Percentiles rank a stretch among this genome's conserved stretches.
phyloP scores from a whole-genome alignment of 352 stramenopile genomes.

The Pythium oligandrum region DNA sequence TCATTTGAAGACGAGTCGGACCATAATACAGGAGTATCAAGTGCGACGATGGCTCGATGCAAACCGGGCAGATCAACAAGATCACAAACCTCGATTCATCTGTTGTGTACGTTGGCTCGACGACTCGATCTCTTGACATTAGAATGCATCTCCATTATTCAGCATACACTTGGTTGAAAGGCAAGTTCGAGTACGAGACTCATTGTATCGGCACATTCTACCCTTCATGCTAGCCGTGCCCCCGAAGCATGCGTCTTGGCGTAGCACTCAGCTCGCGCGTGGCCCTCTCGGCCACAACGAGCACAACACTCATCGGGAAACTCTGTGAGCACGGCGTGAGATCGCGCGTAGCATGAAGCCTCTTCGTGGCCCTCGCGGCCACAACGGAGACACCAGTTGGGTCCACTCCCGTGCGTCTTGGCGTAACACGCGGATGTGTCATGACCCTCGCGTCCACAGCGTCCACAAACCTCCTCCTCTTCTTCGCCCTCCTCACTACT shows the following conservation, averaged over 20 bases:
- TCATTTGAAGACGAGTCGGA: constrained; percentile 6
- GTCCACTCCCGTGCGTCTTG: constrained; percentile 10
- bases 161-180: constrained; percentile 2
- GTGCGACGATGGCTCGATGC: constrained; percentile 2
- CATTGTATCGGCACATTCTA: constrained; percentile 5
- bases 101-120: constrained; percentile 4
- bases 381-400: constrained; percentile 14
- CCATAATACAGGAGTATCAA: constrained; percentile 1
- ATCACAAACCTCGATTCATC: constrained; percentile 5
- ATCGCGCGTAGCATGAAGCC: constrained; percentile 13
- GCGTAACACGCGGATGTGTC: constrained; percentile 11
- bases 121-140: constrained; percentile 5
- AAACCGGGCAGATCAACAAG: constrained; percentile 4
- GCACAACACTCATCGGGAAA: constrained; percentile 6
- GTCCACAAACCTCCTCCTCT: constrained; percentile 6
- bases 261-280: constrained; percentile 5
- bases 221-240: constrained; percentile 4
- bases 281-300: constrained; percentile 12
- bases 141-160: constrained; percentile 4
- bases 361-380: constrained; percentile 11
- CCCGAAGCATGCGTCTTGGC: constrained; percentile 10
- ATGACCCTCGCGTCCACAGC: constrained; percentile 12
- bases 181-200: constrained; percentile 5
- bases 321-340: constrained; percentile 7
- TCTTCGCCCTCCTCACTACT: constrained; percentile 6